These are phyloP conservation scores for Podila minutissima DNA, from an alignment of 192 early-diverging fungal species.

Conservation along the genomic window DNA sequence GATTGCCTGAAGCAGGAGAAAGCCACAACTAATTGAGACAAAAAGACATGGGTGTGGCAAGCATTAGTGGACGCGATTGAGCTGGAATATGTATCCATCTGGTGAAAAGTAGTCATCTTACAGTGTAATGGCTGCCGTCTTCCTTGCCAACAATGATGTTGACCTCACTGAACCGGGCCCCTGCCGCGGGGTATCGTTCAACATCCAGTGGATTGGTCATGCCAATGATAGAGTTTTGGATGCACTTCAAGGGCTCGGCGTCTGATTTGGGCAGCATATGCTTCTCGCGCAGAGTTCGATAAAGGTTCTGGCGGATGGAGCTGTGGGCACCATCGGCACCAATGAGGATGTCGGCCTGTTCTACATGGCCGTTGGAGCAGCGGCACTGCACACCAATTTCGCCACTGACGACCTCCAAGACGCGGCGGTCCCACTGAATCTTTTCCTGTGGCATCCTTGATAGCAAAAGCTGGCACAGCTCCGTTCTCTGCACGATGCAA, in stretches of 20 bases:
- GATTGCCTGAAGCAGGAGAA: slow-evolving; percentile 9
- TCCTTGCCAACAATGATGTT: slow-evolving; percentile 20
- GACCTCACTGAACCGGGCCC: slow-evolving; percentile 3
- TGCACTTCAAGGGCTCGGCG: slow-evolving; percentile 7
- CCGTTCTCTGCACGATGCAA: slow-evolving; percentile 6
- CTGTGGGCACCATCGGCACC: slow-evolving; percentile 37
- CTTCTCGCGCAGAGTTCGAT: slow-evolving; percentile 4
- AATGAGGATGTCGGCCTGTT: slow-evolving; percentile 27
- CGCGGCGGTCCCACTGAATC: slow-evolving; percentile 26
- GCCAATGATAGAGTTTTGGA: slow-evolving; percentile 15
- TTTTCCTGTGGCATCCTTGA: slow-evolving; percentile 21
- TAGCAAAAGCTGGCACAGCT: slow-evolving; percentile 24
- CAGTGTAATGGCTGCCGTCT: not conserved
- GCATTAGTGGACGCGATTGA: not conserved
- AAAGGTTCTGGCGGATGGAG: slow-evolving; percentile 19
- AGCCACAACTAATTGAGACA: slow-evolving; percentile 20
- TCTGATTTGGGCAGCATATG: slow-evolving; percentile 8
- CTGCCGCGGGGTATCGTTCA: slow-evolving; percentile 1
- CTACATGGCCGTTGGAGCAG: slow-evolving; percentile 32
- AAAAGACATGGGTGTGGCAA: not conserved
- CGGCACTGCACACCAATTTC: slow-evolving; percentile 38
- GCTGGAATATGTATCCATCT: not conserved
- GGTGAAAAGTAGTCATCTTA: not conserved
- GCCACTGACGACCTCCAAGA: slow-evolving; percentile 32
- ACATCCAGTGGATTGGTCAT: slow-evolving; percentile 8